These are phyloP conservation scores for Oxalis stricta DNA, from an alignment of 441 rosid species.

Conservation along the genomic window DNA sequence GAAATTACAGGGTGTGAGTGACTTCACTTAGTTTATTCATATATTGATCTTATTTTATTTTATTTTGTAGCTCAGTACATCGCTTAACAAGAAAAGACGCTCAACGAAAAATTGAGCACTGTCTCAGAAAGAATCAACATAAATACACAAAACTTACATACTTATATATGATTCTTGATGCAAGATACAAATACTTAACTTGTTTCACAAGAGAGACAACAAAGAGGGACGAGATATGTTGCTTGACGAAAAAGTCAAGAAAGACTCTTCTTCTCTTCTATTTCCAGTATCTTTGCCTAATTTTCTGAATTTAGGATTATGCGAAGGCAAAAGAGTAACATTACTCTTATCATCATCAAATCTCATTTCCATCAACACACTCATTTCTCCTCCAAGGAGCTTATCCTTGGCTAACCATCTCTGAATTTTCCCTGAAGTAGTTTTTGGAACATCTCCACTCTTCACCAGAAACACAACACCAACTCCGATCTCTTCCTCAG, in stretches of 20 bases:
- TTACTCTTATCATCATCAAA: slow-evolving; percentile 11
- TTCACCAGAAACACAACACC: slow-evolving; percentile 35
- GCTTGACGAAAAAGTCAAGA: background rate
- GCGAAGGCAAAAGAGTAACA: background rate
- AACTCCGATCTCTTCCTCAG: slow-evolving; percentile 21
- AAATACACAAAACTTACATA: too few relatives aligned
- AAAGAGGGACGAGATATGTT: slow-evolving; percentile 7
- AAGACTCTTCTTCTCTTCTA: background rate
- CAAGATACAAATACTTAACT: background rate
- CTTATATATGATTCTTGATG: background rate
- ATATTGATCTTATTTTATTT: too few relatives aligned
- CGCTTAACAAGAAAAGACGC: too few relatives aligned
- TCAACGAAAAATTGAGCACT: too few relatives aligned
- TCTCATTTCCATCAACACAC: slow-evolving; percentile 15
- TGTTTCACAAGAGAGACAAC: slow-evolving; percentile 15
- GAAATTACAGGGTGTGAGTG: too few relatives aligned
- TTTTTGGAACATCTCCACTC: slow-evolving; percentile 32
- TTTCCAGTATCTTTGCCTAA: slow-evolving; percentile 1
- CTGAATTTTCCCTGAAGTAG: slow-evolving; percentile 50
- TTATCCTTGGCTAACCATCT: slow-evolving; percentile 41
- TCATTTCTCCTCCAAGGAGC: slow-evolving; percentile 22
- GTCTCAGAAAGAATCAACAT: too few relatives aligned
- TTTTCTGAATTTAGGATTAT: background rate
- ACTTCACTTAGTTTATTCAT: too few relatives aligned
- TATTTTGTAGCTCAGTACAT: too few relatives aligned